Evolutionary conservation across 306 rosid species (phyloP).

Genomic region (Myrica gale): DNA sequence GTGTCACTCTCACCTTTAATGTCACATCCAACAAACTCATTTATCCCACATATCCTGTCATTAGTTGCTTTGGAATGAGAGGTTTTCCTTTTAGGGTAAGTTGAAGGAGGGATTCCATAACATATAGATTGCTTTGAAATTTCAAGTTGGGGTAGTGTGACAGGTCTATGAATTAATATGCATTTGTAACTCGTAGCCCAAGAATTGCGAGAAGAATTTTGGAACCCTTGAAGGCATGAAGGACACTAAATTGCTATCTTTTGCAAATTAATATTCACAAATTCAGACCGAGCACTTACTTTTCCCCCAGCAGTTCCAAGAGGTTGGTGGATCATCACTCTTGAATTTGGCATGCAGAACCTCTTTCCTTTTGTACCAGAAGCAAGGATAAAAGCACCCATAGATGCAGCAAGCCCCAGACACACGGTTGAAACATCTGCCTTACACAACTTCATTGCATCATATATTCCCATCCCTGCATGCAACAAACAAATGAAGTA

Average conservation of each 20-base stretch:
- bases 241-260: background rate
- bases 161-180: background rate
- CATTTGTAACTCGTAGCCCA: background rate
- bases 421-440: slow-evolving; percentile 96
- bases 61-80: background rate
- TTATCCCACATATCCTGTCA: slow-evolving; percentile 1
- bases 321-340: slow-evolving; percentile 96
- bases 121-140: background rate
- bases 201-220: background rate
- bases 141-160: background rate
- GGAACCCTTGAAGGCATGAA: background rate
- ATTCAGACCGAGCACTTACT: slow-evolving; percentile 43
- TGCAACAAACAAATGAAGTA: slow-evolving; percentile 18
- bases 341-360: slow-evolving; percentile 94
- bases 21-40: background rate
- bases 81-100: too few relatives aligned
- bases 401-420: slow-evolving; percentile 93
- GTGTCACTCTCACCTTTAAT: background rate
- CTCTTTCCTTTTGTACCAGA: slow-evolving; percentile 89
- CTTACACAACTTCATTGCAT: slow-evolving; percentile 93
- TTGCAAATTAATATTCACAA: background rate
- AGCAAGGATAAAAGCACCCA: slow-evolving; percentile 97
- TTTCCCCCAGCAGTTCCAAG: slow-evolving; percentile 79
- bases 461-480: slow-evolving; percentile 96
- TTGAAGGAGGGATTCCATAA: background rate